phyloP scores from a whole-genome alignment of 164 flowering plant genomes.

The Brasenia schreberi region DNA sequence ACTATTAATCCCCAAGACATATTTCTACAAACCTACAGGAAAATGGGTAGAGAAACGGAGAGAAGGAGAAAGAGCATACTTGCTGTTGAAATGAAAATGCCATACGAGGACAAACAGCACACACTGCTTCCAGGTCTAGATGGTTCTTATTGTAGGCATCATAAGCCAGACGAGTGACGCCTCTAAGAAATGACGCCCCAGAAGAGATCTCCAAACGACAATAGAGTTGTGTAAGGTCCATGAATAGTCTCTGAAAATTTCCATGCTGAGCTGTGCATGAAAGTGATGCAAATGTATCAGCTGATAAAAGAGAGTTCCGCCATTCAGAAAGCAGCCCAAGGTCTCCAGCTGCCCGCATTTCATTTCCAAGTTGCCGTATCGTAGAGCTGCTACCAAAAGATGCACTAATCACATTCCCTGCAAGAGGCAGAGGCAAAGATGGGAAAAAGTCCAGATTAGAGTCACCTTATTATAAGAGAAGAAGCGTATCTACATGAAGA shows the following conservation, averaged over 20 bases:
- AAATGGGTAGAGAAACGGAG: neutral
- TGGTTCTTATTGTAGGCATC: conserved; percentile 37
- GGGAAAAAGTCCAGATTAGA: neutral
- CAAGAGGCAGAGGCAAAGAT: neutral
- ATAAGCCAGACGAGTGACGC: conserved; percentile 34
- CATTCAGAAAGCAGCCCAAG: conserved; percentile 20
- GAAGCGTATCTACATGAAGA: neutral
- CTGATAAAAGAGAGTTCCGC: conserved; percentile 33
- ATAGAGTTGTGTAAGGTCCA: conserved; percentile 65
- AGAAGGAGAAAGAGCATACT: conserved; percentile 23
- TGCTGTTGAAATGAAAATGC: conserved; percentile 82
- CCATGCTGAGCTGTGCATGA: conserved; percentile 80
- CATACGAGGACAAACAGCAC: conserved; percentile 44
- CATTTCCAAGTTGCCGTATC: conserved; percentile 21
- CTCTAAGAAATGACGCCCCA: conserved; percentile 47
- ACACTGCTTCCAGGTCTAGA: conserved; percentile 31
- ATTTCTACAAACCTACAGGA: neutral
- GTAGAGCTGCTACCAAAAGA: conserved; percentile 38
- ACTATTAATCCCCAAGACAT: neutral
- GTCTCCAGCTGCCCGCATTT: conserved; percentile 12
- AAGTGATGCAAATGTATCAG: conserved; percentile 61
- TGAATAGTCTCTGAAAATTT: conserved; percentile 61
- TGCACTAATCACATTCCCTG: conserved; percentile 59
- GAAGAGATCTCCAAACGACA: conserved; percentile 63
- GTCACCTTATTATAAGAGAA: neutral